These are phyloP conservation scores for Pyrus communis DNA, from an alignment of 306 rosid genomes.

Conservation along the genomic window DNA sequence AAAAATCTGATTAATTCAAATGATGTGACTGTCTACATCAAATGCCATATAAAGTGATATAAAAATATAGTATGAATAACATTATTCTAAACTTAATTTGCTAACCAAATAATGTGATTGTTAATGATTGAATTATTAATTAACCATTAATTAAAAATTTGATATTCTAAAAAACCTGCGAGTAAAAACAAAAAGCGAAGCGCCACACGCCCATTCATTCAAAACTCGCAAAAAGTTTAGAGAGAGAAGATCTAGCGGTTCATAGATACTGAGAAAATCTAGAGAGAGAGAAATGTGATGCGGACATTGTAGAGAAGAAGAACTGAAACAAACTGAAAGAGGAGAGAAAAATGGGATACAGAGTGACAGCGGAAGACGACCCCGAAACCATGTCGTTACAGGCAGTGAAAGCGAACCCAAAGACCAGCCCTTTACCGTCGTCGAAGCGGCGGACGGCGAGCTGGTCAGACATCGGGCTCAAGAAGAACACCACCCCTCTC, in stretches of 20 bases:
- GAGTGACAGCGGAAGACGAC: background rate
- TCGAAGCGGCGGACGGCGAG: conserved; percentile 26
- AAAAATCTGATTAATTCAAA: too few species aligned
- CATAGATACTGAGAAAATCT: background rate
- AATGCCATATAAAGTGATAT: too few species aligned
- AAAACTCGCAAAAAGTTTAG: background rate
- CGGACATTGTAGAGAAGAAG: background rate
- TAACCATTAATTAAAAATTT: too few species aligned
- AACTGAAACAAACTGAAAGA: background rate
- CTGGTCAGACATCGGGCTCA: conserved; percentile 72
- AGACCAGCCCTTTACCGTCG: conserved; percentile 11
- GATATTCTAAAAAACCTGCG: too few species aligned
- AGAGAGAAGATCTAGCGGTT: background rate
- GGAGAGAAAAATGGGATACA: conserved; percentile 12
- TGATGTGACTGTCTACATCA: too few species aligned
- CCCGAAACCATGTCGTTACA: conserved; percentile 41
- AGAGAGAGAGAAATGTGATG: background rate
- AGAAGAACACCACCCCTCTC: conserved; percentile 44
- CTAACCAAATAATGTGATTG: too few species aligned
- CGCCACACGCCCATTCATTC: background rate
- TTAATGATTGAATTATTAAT: too few species aligned
- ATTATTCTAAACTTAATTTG: too few species aligned
- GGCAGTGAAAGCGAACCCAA: conserved; percentile 28
- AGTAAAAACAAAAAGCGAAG: background rate
- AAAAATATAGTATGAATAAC: too few species aligned